Evolutionary conservation across 768 basidiomycete genomes (phyloP), one percentile per base, ranked within the genome.

Genomic region (Psilocybe cyanescens): DNA sequence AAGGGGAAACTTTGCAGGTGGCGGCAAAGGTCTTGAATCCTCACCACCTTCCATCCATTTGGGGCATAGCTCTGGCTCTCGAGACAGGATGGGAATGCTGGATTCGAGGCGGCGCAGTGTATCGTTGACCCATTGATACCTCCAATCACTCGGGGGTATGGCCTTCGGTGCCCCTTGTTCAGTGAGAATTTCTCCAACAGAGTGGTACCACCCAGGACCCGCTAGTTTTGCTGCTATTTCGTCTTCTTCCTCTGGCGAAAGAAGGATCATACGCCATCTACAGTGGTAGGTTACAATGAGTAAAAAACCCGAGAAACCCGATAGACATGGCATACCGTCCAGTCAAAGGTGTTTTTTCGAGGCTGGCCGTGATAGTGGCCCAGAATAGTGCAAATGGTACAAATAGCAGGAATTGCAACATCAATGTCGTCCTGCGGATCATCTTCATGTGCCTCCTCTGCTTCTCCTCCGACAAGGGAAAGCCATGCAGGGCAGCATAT

Each of bases 221-320:
- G 87, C 86, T 8, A 98, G 84, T 69, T 92, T 89, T 3, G 79
- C 74, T n/a, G 94, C 87, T 45, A 98, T 92, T 31, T 87, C 87
- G 55, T 95, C 93, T 71, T 98, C 95, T 75, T 97, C 95, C 66
- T 94, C 91, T 1, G 95, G 95, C 3, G 94, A 95, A 14, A 97
- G 82, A 8, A 96, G 79, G 62, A 97, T 96, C 66, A 95, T 74
- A 56, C 95, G 84, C 90, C 91, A 92, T 69, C 94, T 94, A 29
- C 41, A 61, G 51, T 35, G 33, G 33, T 35, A 59, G 39, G n/a
- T 44, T 5, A 5, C n/a, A 48, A 55, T 57, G 45, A 63, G 29
- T 29, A 58, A 39, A 44, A 58, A 37, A 55, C 44, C 53, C 7
- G 17, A 50, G 37, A 31, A 30, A 51, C 19, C 33, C 17, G 45